Base-by-base conservation (phyloP, 2,329 filamentous ascomycete species). In the Drechslerella dactyloides region DNA sequence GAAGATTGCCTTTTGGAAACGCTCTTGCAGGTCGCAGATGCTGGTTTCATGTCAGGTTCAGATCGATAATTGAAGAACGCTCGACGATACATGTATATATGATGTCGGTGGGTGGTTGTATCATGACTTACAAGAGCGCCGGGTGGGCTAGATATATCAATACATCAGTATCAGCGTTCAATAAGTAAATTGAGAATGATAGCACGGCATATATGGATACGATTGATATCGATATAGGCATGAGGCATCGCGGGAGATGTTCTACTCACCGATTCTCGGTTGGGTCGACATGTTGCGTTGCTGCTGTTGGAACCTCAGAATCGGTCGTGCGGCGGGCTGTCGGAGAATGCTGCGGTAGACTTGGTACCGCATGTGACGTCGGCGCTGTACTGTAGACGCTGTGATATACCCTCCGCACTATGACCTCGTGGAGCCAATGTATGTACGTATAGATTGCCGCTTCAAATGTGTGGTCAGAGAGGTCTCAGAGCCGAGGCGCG, bases 1-100 rank as follows among this genome's bases (percentile, higher is more conserved):
- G 81, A 89, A 86, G 77, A 97, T 96, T 63, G 88, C 89, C 7
- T 83, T 83, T 73, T 91, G 86, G 81, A 97, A 97, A 80, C 92
- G 96, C 76, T 97, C 93, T 82, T 97, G 93, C 74, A 97, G 84
- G 78, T 97, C 93, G 82, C 93, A 97, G 78, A 97, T 86, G 77
- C 93, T 97, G 73, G 2, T 7, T 56, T 19, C 56, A 35, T 40
- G 44, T 40, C 27, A 7, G 51, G 35, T 37, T 37, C 17, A 42
- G 24, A 13, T 17, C n/a, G n/a, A n/a, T n/a, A n/a, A n/a, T n/a
- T n/a, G n/a, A n/a, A n/a, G n/a, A n/a, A n/a, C n/a, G n/a, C n/a
- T n/a, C n/a, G n/a, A n/a, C n/a, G n/a, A n/a, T n/a, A n/a, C n/a
- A n/a, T n/a, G n/a, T n/a, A n/a, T n/a, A n/a, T n/a, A n/a, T n/a